These are phyloP conservation scores for Fusarium stilboides DNA, from an alignment of 2,329 filamentous ascomycete species.

Conservation along the genomic window DNA sequence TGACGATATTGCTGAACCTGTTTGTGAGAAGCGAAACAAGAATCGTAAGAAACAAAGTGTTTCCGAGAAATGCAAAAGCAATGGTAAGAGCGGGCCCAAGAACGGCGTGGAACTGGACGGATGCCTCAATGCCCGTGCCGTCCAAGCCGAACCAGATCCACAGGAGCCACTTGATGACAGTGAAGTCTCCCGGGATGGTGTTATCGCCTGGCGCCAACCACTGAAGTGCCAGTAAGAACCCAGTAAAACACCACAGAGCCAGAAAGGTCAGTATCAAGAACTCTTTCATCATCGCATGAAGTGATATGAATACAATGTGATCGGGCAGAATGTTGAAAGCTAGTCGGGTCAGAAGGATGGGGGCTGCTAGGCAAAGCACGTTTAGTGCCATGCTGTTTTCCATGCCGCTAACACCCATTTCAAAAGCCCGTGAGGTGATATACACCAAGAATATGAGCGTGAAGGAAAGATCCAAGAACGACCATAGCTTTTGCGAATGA, in stretches of 20 bases:
- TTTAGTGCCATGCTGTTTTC: conserved; percentile 70
- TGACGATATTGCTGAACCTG: conserved; percentile 77
- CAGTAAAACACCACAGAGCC: conserved; percentile 76
- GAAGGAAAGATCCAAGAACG: conserved; percentile 80
- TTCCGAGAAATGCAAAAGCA: conserved; percentile 79
- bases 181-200: conserved; percentile 56
- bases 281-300: conserved; percentile 80
- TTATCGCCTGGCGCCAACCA: conserved; percentile 65
- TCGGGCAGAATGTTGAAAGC: conserved; percentile 81
- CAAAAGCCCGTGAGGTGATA: conserved; percentile 69
- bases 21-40: conserved; percentile 80
- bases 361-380: conserved; percentile 75
- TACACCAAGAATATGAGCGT: conserved; percentile 73
- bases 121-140: conserved; percentile 65
- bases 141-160: conserved; percentile 85
- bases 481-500: conserved; percentile 81
- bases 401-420: conserved; percentile 60
- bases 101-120: conserved; percentile 73
- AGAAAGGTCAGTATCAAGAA: conserved; percentile 76
- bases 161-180: conserved; percentile 80
- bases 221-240: conserved; percentile 76
- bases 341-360: conserved; percentile 75
- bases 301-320: conserved; percentile 80
- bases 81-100: conserved; percentile 78
- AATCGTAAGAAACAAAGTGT: conserved; percentile 75